phyloP scores from a whole-genome alignment of 768 basidiomycete species.

The Trametes maxima region DNA sequence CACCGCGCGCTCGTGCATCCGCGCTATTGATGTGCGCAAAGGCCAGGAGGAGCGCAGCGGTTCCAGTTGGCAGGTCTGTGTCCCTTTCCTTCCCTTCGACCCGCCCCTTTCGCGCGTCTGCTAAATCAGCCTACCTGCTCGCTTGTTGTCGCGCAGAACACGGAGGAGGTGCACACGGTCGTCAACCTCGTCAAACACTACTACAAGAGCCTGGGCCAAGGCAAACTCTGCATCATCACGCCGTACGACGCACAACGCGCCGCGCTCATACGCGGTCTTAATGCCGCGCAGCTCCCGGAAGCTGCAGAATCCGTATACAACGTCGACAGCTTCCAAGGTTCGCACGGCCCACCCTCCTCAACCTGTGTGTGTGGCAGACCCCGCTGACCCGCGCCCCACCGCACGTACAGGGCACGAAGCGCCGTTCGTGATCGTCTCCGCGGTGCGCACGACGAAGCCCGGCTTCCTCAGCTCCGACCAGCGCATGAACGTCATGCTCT shows the following conservation, averaged over 20 bases:
- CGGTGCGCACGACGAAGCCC: conserved; percentile 45
- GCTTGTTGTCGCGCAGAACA: conserved; percentile 38
- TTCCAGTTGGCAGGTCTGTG: conserved; percentile 47
- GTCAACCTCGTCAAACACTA: conserved; percentile 46
- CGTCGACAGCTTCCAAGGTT: conserved; percentile 60
- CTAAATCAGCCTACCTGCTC: too few relatives aligned
- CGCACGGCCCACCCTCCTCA: too few relatives aligned
- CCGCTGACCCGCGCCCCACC: too few relatives aligned
- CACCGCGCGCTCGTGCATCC: conserved; percentile 26
- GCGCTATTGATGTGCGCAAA: conserved; percentile 42
- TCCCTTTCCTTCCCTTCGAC: background rate
- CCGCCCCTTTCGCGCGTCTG: background rate
- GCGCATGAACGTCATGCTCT: conserved; percentile 49
- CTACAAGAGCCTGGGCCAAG: conserved; percentile 31
- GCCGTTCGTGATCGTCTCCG: conserved; percentile 50
- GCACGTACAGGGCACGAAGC: conserved; percentile 49
- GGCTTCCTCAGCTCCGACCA: conserved; percentile 50
- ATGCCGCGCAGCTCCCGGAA: conserved; percentile 33
- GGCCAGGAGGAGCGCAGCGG: conserved; percentile 43
- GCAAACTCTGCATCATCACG: conserved; percentile 51
- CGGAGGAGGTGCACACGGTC: conserved; percentile 42
- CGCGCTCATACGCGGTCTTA: conserved; percentile 40
- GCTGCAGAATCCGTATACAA: conserved; percentile 50
- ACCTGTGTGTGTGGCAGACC: background rate
- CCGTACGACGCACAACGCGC: conserved; percentile 58